These are phyloP conservation scores for Didymella arachidicola DNA, from an alignment of 2,329 filamentous ascomycete species.

Conservation along the genomic window DNA sequence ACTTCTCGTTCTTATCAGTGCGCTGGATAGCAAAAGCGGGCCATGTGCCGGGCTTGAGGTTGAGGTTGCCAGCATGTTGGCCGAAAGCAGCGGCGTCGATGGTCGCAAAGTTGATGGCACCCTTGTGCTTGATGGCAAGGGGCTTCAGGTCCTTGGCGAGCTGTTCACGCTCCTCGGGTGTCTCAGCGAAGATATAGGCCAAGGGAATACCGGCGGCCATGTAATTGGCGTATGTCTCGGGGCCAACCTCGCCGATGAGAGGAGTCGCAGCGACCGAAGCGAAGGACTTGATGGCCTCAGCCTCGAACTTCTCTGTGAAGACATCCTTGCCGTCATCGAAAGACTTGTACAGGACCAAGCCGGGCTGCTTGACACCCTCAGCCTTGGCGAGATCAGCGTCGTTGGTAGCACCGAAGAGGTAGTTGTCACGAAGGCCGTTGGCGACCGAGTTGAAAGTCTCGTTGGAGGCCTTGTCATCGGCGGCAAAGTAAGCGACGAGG, in stretches of 20 bases:
- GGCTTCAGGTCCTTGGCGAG: constrained; percentile 81
- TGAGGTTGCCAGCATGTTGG: constrained; percentile 94
- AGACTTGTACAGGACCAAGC: constrained; percentile 93
- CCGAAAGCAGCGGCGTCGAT: constrained; percentile 95
- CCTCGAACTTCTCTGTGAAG: constrained; percentile 82
- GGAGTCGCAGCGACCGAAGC: constrained; percentile 86
- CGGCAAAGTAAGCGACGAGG: constrained; percentile 84
- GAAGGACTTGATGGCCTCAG: constrained; percentile 81
- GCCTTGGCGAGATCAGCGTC: constrained; percentile 86
- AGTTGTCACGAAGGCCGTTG: constrained; percentile 81
- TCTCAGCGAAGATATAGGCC: constrained; percentile 97
- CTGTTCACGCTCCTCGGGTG: constrained; percentile 82
- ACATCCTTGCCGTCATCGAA: constrained; percentile 96
- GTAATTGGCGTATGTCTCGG: constrained; percentile 94
- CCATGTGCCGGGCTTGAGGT: constrained; percentile 95
- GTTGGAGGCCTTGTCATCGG: constrained; percentile 83
- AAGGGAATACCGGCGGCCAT: constrained; percentile 92
- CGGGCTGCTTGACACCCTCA: constrained; percentile 86
- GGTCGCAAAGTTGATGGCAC: constrained; percentile 95
- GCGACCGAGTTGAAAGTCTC: constrained; percentile 82
- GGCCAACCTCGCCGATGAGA: constrained; percentile 92
- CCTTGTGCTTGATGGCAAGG: constrained; percentile 89
- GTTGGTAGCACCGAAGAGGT: constrained; percentile 88
- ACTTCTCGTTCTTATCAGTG: constrained; percentile 94
- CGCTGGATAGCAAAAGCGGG: constrained; percentile 98